These are phyloP conservation scores for Fremontodendron californicum DNA, from an alignment of 345 rosid species.

Conservation along the genomic window DNA sequence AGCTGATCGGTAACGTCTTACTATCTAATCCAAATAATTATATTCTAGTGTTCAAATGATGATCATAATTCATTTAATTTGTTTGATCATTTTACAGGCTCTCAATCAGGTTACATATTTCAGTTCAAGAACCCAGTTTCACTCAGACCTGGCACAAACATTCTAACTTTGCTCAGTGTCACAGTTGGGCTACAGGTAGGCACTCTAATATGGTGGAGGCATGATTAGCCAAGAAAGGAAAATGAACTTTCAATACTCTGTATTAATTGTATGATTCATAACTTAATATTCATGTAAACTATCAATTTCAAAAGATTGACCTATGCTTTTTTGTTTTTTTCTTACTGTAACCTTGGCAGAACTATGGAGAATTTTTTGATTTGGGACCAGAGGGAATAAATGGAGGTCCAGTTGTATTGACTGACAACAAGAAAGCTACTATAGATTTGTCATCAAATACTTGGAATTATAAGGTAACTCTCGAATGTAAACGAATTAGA, in stretches of 20 bases:
- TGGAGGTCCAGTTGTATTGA: constrained; percentile 31
- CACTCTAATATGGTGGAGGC: neutral
- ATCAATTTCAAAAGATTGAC: too few species aligned
- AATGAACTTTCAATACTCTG: neutral
- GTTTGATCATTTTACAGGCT: neutral
- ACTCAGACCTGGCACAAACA: constrained; percentile 41
- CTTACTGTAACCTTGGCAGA: constrained; percentile 13
- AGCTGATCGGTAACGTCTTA: constrained; percentile 19
- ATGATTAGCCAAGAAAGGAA: neutral
- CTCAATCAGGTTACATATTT: constrained; percentile 36
- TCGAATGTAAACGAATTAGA: neutral
- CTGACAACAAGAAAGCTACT: neutral
- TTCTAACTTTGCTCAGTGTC: constrained; percentile 47
- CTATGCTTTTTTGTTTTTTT: neutral
- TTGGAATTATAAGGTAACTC: constrained; percentile 24
- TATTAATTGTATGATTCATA: neutral
- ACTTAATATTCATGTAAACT: neutral
- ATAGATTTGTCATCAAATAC: constrained; percentile 15
- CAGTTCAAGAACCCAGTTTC: constrained; percentile 16
- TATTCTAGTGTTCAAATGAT: neutral
- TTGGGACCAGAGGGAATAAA: constrained; percentile 18
- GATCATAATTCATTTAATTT: neutral
- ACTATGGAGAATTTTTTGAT: constrained; percentile 38
- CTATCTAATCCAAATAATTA: neutral
- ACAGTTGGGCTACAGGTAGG: constrained; percentile 57